A percentile compares a stretch with the other conserved stretches of the same genome.
phyloP scores from a whole-genome alignment of 208 protist genomes.

The Endotrypanum monterogeii region DNA sequence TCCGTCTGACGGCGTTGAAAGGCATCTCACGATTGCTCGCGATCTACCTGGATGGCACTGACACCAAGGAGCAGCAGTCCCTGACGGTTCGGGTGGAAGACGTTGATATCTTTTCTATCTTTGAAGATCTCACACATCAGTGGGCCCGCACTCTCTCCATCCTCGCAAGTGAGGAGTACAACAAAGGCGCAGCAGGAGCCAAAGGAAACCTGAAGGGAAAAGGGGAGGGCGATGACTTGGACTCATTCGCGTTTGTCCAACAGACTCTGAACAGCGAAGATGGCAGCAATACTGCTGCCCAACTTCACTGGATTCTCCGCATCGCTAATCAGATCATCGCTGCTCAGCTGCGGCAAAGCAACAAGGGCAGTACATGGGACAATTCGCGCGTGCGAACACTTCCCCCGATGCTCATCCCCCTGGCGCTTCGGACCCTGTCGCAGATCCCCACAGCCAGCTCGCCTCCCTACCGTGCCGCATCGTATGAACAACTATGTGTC shows the following conservation, averaged over 20 bases:
- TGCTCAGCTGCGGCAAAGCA: conserved; percentile 18
- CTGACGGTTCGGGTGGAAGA: neutral
- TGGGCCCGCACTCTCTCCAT: conserved; percentile 9
- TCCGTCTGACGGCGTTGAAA: conserved; percentile 19
- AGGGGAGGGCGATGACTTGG: neutral
- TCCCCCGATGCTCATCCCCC: conserved; percentile 13
- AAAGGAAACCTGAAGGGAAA: neutral
- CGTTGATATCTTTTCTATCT: neutral
- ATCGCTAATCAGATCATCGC: conserved; percentile 25
- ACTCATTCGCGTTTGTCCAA: neutral
- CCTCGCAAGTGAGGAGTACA: neutral
- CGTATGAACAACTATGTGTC: conserved; percentile 47
- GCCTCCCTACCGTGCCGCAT: conserved; percentile 36
- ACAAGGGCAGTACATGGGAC: neutral
- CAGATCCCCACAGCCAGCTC: conserved; percentile 32
- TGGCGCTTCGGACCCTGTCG: conserved; percentile 36
- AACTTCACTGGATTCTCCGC: conserved; percentile 34
- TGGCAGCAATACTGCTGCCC: neutral
- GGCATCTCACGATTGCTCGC: conserved; percentile 19
- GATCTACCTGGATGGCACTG: conserved; percentile 14
- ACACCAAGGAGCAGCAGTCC: neutral
- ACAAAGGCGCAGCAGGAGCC: neutral
- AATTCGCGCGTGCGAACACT: conserved; percentile 1
- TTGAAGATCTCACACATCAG: conserved; percentile 20
- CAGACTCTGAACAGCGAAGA: neutral